Percentiles rank a stretch among this genome's conserved stretches.
phyloP scores from a whole-genome alignment of 805 yeast species.

The Metschnikowia peoriensis region DNA sequence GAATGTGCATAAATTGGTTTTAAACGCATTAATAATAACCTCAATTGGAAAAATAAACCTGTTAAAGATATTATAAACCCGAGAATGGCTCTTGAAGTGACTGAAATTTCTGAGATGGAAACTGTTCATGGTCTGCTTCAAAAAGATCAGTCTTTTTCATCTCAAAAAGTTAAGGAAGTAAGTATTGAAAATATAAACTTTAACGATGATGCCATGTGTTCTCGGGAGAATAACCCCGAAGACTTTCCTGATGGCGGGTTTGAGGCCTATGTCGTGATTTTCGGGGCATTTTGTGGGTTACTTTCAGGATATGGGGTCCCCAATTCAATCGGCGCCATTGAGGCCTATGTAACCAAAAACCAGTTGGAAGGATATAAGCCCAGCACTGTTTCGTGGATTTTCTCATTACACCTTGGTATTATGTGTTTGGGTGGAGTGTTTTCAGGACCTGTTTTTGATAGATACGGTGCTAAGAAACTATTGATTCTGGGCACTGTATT shows the following conservation, averaged over 20 bases:
- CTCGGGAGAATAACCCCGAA: constrained; percentile 14
- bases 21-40: too few relatives aligned
- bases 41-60: too few relatives aligned
- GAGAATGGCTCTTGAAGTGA: too few relatives aligned
- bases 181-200: background rate
- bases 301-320: constrained; percentile 22
- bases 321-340: constrained; percentile 22
- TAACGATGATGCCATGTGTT: constrained; percentile 14
- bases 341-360: constrained; percentile 20
- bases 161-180: too few relatives aligned
- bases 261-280: constrained; percentile 23
- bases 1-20: too few relatives aligned
- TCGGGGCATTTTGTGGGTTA: constrained; percentile 22
- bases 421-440: constrained; percentile 29
- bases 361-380: constrained; percentile 14
- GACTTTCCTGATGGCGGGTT: constrained; percentile 26
- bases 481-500: constrained; percentile 37
- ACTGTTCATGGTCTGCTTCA: too few relatives aligned
- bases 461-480: constrained; percentile 40
- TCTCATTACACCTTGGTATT: constrained; percentile 20
- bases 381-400: constrained; percentile 22
- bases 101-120: too few relatives aligned
- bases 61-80: too few relatives aligned
- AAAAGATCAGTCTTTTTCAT: too few relatives aligned
- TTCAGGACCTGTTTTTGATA: constrained; percentile 47